A percentile compares a stretch with the other conserved stretches of the same genome.
phyloP scores from a whole-genome alignment of 352 stramenopile species.

The Pythium guiyangense region DNA sequence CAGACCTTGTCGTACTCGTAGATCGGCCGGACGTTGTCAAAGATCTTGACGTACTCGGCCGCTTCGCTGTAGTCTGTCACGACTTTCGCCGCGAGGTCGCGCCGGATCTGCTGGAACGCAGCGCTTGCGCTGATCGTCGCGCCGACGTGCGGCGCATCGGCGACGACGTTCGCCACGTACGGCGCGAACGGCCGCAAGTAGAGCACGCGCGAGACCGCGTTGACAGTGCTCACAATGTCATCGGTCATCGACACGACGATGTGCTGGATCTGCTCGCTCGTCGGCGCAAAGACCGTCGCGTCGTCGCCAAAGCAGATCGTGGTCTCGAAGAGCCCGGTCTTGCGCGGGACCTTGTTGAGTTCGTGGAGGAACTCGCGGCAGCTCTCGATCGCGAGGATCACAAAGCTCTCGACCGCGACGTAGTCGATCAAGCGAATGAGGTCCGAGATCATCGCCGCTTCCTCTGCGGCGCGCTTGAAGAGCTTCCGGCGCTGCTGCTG shows the following conservation, averaged over 20 bases:
- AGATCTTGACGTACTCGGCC: constrained; percentile 89
- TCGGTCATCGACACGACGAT: constrained; percentile 88
- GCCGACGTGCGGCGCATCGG: constrained; percentile 72
- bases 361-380: constrained; percentile 86
- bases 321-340: constrained; percentile 93
- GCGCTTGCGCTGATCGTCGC: constrained; percentile 65
- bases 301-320: constrained; percentile 88
- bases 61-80: constrained; percentile 83
- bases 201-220: constrained; percentile 86
- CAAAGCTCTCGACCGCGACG: constrained; percentile 89
- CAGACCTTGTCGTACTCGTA: constrained; percentile 90
- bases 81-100: constrained; percentile 82
- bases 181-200: constrained; percentile 86
- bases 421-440: constrained; percentile 94
- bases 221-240: constrained; percentile 86
- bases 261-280: constrained; percentile 85
- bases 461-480: constrained; percentile 81
- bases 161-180: constrained; percentile 60
- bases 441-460: constrained; percentile 87
- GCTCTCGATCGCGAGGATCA: constrained; percentile 79
- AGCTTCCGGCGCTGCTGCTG: constrained; percentile 77
- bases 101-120: constrained; percentile 72
- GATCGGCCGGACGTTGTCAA: constrained; percentile 90
- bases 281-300: constrained; percentile 81
- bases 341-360: constrained; percentile 80